Base-by-base conservation (phyloP, 108 stramenopile species). In the Parietichytrium sp. region DNA sequence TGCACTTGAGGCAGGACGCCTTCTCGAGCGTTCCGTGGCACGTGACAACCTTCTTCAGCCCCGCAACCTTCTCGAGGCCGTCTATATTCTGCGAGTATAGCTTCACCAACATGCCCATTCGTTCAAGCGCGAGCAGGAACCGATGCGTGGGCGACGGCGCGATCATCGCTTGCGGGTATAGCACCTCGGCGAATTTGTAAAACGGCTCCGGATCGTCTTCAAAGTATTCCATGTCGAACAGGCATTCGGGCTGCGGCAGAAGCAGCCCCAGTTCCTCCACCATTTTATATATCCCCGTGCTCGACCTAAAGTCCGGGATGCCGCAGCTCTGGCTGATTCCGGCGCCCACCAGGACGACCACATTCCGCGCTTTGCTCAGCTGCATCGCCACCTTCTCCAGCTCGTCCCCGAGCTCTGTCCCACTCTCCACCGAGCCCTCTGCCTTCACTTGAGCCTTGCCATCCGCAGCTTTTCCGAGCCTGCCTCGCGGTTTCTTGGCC, bases 51-150 rank as follows among this genome's bases (percentile, higher is more conserved):
- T 61, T 83, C 4, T 92, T 90, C 15, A 96, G 51, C 7, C 86
- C 79, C 3, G 83, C 85, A 85, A 93, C 93, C 47, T 81, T 55
- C 81, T 91, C 90, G 20, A 94, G 84, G 23, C 93, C 93, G 84
- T 94, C 93, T 82, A 94, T 94, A 79, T 94, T 94, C 85, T 94
- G 93, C 30, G 92, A 92, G 78, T 91, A 92, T 8, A 90, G 54
- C 45, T 92, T 82, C 20, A 88, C 91, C 42, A 94, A 80, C 78
- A 91, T 91, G 4, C 87, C 85, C 81, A 91, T 90, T 16, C 83
- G 81, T 38, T 93, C 92, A 23, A 95, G 80, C 29, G 93, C 79
- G 79, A 92, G 89, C 53, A 93, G 86, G 78, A 96, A 96, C 51
- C 92, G 88, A 89, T 96, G 95, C 15, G 61, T 72, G 6, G 38